Evolutionary conservation across 768 basidiomycete genomes (phyloP).

Genomic region (Butyriboletus loyo): DNA sequence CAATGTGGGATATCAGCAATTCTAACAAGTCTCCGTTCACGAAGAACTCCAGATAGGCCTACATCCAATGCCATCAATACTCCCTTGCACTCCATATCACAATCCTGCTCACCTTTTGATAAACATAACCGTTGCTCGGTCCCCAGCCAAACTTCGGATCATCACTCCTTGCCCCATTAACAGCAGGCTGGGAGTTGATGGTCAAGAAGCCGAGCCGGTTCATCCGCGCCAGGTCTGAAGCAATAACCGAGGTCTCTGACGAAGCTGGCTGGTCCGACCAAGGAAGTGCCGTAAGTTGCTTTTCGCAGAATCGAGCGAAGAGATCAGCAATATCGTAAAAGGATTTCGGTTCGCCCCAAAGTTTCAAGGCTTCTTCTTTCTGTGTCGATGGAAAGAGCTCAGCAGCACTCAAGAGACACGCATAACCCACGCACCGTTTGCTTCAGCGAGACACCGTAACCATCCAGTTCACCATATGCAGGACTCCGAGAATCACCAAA

Average conservation of each 20-base stretch:
- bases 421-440: conserved; percentile 58
- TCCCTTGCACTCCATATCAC: background rate
- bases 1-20: conserved; percentile 74
- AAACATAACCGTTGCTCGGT: conserved; percentile 88
- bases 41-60: conserved; percentile 98
- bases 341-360: conserved; percentile 82
- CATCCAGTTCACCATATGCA: conserved; percentile 97
- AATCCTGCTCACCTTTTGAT: conserved; percentile 73
- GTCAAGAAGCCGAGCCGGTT: conserved; percentile 93
- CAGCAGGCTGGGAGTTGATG: conserved; percentile 96
- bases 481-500: conserved; percentile 98
- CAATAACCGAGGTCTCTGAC: conserved; percentile 78
- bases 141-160: conserved; percentile 92
- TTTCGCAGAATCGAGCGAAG: conserved; percentile 81
- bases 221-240: conserved; percentile 74
- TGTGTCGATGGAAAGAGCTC: conserved; percentile 37
- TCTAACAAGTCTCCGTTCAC: conserved; percentile 72
- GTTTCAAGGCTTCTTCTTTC: conserved; percentile 82
- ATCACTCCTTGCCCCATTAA: conserved; percentile 83
- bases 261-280: conserved; percentile 94
- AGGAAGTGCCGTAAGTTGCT: conserved; percentile 73
- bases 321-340: conserved; percentile 64
- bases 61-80: background rate
- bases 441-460: conserved; percentile 91
- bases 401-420: background rate